Percentiles rank a stretch among this genome's conserved stretches.
phyloP scores from a whole-genome alignment of 225 moss, liverwort and hornwort genomes.

The Anthoceros angustus region DNA sequence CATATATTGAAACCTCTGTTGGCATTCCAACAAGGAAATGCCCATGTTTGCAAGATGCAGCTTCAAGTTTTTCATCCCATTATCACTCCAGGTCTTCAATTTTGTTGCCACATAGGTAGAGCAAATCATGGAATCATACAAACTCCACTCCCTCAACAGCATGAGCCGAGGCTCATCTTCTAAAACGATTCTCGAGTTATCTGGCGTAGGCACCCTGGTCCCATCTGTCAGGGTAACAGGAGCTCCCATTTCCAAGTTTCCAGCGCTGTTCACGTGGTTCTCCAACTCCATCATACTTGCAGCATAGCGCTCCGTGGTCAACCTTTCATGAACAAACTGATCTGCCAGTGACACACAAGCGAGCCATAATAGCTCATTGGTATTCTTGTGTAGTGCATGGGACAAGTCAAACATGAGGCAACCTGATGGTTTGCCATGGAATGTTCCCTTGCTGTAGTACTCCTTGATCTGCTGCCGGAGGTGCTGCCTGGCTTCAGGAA shows the following conservation, averaged over 20 bases:
- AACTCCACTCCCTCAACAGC: constrained; percentile 90
- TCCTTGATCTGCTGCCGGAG: constrained; percentile 34
- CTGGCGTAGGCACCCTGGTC: constrained; percentile 65
- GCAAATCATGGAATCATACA: constrained; percentile 76
- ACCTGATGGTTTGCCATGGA: constrained; percentile 77
- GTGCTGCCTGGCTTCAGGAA: constrained; percentile 16
- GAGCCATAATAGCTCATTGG: constrained; percentile 81
- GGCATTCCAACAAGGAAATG: constrained; percentile 47
- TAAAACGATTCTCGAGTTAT: constrained; percentile 54
- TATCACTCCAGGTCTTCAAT: constrained; percentile 79
- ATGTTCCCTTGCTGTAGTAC: constrained; percentile 85
- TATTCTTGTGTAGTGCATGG: constrained; percentile 64
- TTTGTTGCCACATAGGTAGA: constrained; percentile 82
- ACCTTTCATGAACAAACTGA: constrained; percentile 75
- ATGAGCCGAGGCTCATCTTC: constrained; percentile 80
- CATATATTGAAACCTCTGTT: constrained; percentile 83
- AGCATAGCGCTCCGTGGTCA: constrained; percentile 60
- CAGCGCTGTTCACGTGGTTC: constrained; percentile 45
- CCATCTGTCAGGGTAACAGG: constrained; percentile 66
- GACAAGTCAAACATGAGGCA: constrained; percentile 82
- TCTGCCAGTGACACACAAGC: constrained; percentile 82
- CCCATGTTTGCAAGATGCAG: constrained; percentile 56
- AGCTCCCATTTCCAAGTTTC: constrained; percentile 42
- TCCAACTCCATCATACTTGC: constrained; percentile 59
- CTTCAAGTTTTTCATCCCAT: constrained; percentile 53